phyloP scores from a whole-genome alignment of 208 protist genomes.

The Porcisia hertigi region DNA sequence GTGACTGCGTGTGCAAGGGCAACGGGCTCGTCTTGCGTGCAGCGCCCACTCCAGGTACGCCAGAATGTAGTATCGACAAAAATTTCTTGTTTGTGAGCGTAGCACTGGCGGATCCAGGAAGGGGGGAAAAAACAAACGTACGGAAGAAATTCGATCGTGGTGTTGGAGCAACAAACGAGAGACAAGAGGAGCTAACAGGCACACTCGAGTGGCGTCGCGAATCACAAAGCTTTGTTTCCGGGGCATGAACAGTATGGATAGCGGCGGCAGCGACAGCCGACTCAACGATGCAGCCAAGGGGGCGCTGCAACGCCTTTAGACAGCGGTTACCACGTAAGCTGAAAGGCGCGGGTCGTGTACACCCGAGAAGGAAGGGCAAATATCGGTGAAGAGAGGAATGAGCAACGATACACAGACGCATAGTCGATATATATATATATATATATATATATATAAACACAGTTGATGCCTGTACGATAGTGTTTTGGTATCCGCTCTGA shows the following conservation, averaged over 20 bases:
- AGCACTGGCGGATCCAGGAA: not conserved
- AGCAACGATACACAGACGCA: not conserved
- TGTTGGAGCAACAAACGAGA: not conserved
- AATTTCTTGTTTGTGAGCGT: slow-evolving; percentile 20
- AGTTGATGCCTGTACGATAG: not conserved
- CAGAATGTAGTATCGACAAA: slow-evolving; percentile 36
- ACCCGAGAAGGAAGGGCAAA: not conserved
- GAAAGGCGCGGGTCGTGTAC: not conserved
- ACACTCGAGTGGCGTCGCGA: not conserved
- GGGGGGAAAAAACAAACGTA: not conserved
- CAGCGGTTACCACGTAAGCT: not conserved
- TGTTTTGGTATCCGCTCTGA: not conserved
- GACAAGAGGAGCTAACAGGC: not conserved
- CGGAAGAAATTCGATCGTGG: not conserved
- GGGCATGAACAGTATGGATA: not conserved
- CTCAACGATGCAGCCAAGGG: not conserved
- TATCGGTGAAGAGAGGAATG: not conserved
- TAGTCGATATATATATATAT: slow-evolving; percentile 1
- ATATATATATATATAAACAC: not conserved
- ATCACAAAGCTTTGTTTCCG: not conserved
- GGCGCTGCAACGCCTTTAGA: not conserved
- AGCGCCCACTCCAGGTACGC: slow-evolving; percentile 2
- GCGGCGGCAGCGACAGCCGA: not conserved
- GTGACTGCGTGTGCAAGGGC: not conserved
- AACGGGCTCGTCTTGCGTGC: not conserved